phyloP scores from a whole-genome alignment of 2,329 filamentous ascomycete species.

The Exophiala phaeomuriformis region DNA sequence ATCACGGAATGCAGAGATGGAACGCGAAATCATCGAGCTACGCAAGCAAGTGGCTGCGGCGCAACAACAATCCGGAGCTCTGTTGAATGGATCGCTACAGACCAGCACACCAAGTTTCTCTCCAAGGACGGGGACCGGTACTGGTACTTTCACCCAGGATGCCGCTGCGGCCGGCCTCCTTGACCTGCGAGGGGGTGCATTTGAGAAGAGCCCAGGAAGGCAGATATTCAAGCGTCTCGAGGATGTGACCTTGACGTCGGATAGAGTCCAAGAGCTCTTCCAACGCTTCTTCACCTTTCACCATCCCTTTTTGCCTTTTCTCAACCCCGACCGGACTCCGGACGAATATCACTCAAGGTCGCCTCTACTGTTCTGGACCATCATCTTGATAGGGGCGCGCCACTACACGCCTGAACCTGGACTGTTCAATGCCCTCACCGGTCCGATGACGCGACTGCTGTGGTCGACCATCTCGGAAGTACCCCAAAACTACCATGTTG shows the following conservation, averaged over 20 bases:
- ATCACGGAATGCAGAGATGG: constrained; percentile 58
- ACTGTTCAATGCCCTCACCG: constrained; percentile 47
- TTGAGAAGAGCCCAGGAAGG: constrained; percentile 32
- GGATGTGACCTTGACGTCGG: constrained; percentile 39
- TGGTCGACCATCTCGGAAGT: constrained; percentile 56
- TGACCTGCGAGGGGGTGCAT: constrained; percentile 41
- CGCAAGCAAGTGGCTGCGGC: constrained; percentile 44
- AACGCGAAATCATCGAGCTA: constrained; percentile 49
- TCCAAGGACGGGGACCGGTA: constrained; percentile 5
- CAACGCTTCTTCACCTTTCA: constrained; percentile 57
- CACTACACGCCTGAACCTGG: constrained; percentile 50
- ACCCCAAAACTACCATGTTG: constrained; percentile 57
- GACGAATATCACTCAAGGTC: constrained; percentile 53
- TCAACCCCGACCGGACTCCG: constrained; percentile 48
- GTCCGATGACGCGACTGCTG: constrained; percentile 50
- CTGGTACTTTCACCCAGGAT: constrained; percentile 36
- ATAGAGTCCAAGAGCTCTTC: constrained; percentile 41
- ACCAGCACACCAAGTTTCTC: constrained; percentile 7
- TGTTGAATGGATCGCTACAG: constrained; percentile 3
- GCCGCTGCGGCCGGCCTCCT: constrained; percentile 45
- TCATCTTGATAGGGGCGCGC: constrained; percentile 55
- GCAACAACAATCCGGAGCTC: constrained; percentile 22
- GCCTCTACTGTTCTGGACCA: constrained; percentile 62
- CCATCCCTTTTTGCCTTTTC: constrained; percentile 58
- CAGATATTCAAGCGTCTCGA: constrained; percentile 45